Evolutionary conservation across 2,329 filamentous ascomycete genomes (phyloP), one percentile per base, ranked within the genome.

Genomic region (Ophiostoma sp.): DNA sequence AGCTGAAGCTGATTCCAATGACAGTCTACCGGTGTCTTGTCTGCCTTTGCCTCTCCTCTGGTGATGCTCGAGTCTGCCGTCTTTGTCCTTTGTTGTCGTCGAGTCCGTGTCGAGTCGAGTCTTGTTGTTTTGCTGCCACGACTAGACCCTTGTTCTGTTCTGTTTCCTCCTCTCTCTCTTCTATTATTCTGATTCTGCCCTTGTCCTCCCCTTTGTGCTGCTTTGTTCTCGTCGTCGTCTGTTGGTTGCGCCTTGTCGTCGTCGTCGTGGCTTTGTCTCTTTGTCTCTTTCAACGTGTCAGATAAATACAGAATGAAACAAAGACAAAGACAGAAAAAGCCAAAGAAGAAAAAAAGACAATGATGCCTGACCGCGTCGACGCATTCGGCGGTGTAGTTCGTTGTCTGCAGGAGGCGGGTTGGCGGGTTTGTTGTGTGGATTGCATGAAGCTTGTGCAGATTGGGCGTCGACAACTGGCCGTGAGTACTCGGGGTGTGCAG

Each of bases 321-420:
- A 17, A 57, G 57, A 57, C 4, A 67, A 54, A 41, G 62, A 67
- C 23, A 52, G 36, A 39, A 64, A 20, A 52, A 65, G 33, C n/a
- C 13, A 67, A 35, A 52, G 44, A 54, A 33, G 23, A 31, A 10
- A 48, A 52, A 35, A 54, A 15, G 31, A 35, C 33, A 48, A n/a
- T 36, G 44, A 27, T 67, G 66, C 66, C 44, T 68, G 68, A 64
- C 67, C 35, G 27, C 52, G 66, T 67, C 10, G 71, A 72, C 69
- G 73, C 68, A 70, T 73, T 72, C 70, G 73, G 73, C 72, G 67
- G 66, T 67, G 69, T 48, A 41, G 68, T 62, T 62, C 71, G 72
- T 69, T 68, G 67, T 70, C 60, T 67, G 65, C 54, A 64, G 48
- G 66, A 60, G 68, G 44, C 44, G 44, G 44, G 44, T n/a, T 48